Evolutionary conservation across 108 stramenopile genomes (phyloP).

Genomic region (Epithemia pelagica): DNA sequence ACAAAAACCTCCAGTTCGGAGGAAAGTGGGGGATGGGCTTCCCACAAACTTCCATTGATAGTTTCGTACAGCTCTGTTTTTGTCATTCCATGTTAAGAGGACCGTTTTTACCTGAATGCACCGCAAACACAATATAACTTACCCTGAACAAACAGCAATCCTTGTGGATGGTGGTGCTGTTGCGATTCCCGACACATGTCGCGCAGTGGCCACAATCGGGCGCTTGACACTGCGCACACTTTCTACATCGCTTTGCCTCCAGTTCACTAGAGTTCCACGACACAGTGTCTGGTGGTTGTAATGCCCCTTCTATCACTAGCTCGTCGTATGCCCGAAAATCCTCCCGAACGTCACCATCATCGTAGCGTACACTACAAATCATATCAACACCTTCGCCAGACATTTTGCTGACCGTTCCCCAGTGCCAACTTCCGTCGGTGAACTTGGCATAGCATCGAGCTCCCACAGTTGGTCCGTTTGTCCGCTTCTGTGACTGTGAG

Average conservation of each 20-base stretch:
- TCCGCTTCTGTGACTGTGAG: not conserved
- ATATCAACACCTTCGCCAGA: not conserved
- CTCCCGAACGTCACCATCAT: not conserved
- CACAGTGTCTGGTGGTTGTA: not conserved
- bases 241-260: not conserved
- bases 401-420: not conserved
- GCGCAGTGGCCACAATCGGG: not conserved
- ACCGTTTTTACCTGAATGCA: not conserved
- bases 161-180: not conserved
- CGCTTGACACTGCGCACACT: not conserved
- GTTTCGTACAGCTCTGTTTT: not conserved
- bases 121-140: not conserved
- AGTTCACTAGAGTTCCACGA: not conserved
- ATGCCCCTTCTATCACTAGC: not conserved
- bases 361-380: not conserved
- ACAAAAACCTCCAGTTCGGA: not conserved
- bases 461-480: not conserved
- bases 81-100: not conserved
- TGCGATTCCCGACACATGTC: not conserved
- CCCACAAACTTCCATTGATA: not conserved
- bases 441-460: slow-evolving; percentile 6
- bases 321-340: not conserved
- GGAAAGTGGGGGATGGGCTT: not conserved
- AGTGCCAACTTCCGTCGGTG: slow-evolving; percentile 1
- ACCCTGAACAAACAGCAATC: not conserved